Evolutionary conservation across 495 filamentous ascomycete species (phyloP).

Genomic region (Penicillium chermesinum): DNA sequence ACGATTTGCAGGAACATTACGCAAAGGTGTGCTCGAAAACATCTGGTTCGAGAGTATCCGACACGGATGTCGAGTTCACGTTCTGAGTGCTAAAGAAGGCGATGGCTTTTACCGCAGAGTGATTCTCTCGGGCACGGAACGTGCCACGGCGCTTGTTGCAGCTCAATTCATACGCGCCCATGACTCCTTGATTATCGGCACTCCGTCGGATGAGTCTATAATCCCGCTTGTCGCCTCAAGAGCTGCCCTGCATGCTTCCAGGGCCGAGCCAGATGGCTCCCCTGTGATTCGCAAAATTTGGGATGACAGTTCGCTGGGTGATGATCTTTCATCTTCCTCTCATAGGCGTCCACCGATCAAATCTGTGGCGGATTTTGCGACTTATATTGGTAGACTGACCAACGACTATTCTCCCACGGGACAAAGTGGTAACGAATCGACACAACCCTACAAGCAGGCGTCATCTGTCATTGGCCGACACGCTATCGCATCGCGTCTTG

Average conservation of each 20-base stretch:
- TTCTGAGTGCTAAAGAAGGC: conserved; percentile 25
- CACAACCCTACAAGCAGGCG: too few species aligned
- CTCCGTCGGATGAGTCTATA: conserved; percentile 27
- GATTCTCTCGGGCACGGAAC: conserved; percentile 31
- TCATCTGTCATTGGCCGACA: too few species aligned
- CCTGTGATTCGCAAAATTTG: conserved; percentile 35
- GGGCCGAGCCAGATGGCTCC: conserved; percentile 10
- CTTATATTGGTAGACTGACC: conserved; percentile 33
- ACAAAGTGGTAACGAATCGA: too few species aligned
- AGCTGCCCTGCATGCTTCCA: conserved; percentile 19
- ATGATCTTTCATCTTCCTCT: conserved; percentile 7
- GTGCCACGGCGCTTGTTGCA: conserved; percentile 27
- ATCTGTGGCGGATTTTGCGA: conserved; percentile 29
- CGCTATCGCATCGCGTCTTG: conserved; percentile 14
- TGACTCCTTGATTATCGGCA: conserved; percentile 20
- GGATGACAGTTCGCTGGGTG: conserved; percentile 13
- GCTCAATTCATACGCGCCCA: conserved; percentile 20
- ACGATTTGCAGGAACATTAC: conserved; percentile 26
- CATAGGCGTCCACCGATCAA: conserved; percentile 3
- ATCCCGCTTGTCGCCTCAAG: conserved; percentile 31
- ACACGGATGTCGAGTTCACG: conserved; percentile 39
- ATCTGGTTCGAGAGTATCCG: conserved; percentile 32
- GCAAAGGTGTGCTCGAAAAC: conserved; percentile 30
- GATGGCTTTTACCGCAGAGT: conserved; percentile 32
- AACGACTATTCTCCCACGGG: too few species aligned